Evolutionary conservation across 768 basidiomycete species (phyloP).

Genomic region (Leucocoprinus sp.): DNA sequence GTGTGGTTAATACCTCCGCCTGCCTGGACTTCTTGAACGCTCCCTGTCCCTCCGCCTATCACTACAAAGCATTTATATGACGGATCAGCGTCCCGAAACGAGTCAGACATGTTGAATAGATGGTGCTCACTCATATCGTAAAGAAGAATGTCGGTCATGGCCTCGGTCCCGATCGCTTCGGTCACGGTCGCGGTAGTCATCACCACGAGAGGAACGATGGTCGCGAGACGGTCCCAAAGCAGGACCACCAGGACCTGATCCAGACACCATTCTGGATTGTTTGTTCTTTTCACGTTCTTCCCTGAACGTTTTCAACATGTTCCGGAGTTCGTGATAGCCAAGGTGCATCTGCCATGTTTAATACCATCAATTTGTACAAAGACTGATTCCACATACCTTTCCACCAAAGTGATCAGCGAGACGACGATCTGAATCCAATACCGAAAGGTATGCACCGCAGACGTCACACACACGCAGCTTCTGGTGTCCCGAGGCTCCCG

Average conservation of each 20-base stretch:
- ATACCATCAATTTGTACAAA: conserved; percentile 18
- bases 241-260: conserved; percentile 29
- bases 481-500: conserved; percentile 99
- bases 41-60: conserved; percentile 68
- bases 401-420: conserved; percentile 99
- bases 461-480: conserved; percentile 99
- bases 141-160: conserved; percentile 58
- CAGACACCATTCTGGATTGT: conserved; percentile 38
- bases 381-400: conserved; percentile 55
- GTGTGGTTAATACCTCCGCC: conserved; percentile 45
- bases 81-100: conserved; percentile 22
- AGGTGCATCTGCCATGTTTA: conserved; percentile 79
- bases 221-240: conserved; percentile 35
- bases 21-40: conserved; percentile 64
- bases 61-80: conserved; percentile 27
- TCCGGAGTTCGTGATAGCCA: conserved; percentile 96
- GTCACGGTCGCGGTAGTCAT: conserved; percentile 42
- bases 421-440: conserved; percentile 96
- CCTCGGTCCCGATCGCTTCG: conserved; percentile 57
- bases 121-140: conserved; percentile 64
- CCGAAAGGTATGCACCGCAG: conserved; percentile 97
- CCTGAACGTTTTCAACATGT: conserved; percentile 85
- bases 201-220: conserved; percentile 37
- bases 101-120: conserved; percentile 16
- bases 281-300: conserved; percentile 85